These are phyloP conservation scores for Xylaria curta DNA, from an alignment of 495 filamentous ascomycete genomes.

Conservation along the genomic window DNA sequence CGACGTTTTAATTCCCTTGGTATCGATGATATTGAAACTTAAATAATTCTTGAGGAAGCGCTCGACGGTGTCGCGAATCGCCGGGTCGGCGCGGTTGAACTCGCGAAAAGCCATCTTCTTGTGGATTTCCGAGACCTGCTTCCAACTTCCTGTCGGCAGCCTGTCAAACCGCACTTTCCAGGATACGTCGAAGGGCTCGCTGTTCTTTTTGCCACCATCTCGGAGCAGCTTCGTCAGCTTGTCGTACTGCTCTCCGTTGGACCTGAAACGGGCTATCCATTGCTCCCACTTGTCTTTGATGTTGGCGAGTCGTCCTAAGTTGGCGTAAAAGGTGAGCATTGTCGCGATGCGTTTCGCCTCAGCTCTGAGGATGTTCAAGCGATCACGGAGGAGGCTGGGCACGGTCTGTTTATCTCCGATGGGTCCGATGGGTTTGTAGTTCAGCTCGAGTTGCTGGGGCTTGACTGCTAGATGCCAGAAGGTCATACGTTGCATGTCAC, in stretches of 20 bases:
- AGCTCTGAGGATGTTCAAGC: neutral
- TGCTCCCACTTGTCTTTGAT: neutral
- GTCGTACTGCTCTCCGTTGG: neutral
- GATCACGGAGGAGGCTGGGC: neutral
- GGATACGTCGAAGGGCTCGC: conserved; percentile 21
- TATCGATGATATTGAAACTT: too few relatives aligned
- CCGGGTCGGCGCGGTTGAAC: conserved; percentile 25
- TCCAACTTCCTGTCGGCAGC: conserved; percentile 32
- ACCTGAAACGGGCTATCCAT: conserved; percentile 7
- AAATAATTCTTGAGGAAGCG: conserved; percentile 17
- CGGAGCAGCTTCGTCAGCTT: neutral
- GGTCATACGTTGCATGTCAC: conserved; percentile 24
- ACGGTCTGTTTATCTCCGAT: neutral
- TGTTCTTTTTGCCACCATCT: neutral
- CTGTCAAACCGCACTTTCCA: conserved; percentile 29
- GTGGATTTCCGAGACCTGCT: conserved; percentile 24
- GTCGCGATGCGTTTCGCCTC: neutral
- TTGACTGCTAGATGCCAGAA: conserved; percentile 22
- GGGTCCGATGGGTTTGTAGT: too few relatives aligned
- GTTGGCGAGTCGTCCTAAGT: neutral
- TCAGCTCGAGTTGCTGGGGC: neutral
- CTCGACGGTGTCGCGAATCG: conserved; percentile 31
- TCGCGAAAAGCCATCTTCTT: conserved; percentile 23
- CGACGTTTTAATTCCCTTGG: neutral
- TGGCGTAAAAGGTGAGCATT: neutral